phyloP scores from a whole-genome alignment of 495 filamentous ascomycete genomes.

The Oidiodendron maius region DNA sequence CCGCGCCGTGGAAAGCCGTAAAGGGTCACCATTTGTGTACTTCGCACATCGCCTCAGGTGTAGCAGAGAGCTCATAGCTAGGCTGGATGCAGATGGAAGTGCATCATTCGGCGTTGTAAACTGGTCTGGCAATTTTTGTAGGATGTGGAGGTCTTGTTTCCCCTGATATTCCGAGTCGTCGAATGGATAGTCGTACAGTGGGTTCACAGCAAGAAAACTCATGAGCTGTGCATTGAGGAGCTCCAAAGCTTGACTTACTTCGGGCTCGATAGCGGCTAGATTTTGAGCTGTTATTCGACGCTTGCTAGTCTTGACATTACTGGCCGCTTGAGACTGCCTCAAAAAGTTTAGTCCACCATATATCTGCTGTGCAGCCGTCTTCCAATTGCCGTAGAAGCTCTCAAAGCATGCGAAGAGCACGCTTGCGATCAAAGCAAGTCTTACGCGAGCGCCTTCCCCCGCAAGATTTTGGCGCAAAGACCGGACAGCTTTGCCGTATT shows the following conservation, averaged over 20 bases:
- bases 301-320: constrained; percentile 4
- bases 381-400: constrained; percentile 16
- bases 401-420: constrained; percentile 17
- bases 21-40: constrained; percentile 10
- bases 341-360: constrained; percentile 17
- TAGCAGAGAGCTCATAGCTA: constrained; percentile 14
- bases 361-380: constrained; percentile 14
- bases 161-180: constrained; percentile 9
- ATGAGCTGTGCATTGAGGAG: constrained; percentile 13
- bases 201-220: constrained; percentile 18
- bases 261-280: constrained; percentile 11
- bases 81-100: constrained; percentile 14
- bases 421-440: constrained; percentile 15
- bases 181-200: constrained; percentile 12
- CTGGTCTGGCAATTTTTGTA: constrained; percentile 14
- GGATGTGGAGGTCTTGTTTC: constrained; percentile 9
- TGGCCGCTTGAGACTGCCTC: constrained; percentile 2
- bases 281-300: constrained; percentile 10
- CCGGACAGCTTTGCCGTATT: constrained; percentile 14
- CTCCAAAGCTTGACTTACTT: constrained; percentile 11
- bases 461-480: constrained; percentile 13
- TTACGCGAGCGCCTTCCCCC: constrained; percentile 6
- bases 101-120: constrained; percentile 15
- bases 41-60: constrained; percentile 12
- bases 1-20: constrained; percentile 8